A percentile compares a stretch with the other conserved stretches of the same genome.
Evolutionary conservation across 495 filamentous ascomycete species (phyloP).

Genomic region (Neurospora sp.): DNA sequence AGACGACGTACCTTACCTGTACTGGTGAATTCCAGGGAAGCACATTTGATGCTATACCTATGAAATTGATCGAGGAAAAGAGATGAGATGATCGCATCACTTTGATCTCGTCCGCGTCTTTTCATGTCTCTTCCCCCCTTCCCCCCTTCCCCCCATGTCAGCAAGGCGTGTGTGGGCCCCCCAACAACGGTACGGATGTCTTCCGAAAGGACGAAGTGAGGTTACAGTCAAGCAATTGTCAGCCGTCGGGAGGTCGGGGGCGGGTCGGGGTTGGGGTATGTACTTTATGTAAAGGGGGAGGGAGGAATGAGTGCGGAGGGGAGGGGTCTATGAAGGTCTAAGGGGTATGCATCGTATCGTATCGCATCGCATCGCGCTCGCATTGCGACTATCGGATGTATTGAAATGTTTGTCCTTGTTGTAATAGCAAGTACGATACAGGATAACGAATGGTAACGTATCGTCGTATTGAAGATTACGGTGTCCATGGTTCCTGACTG

Average conservation of each 20-base stretch:
- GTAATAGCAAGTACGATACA: neutral
- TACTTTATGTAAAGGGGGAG: neutral
- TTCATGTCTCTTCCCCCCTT: neutral
- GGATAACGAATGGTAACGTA: neutral
- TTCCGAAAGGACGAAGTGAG: neutral
- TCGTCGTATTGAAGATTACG: neutral
- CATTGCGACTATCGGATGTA: neutral
- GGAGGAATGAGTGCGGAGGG: neutral
- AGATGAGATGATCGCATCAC: neutral
- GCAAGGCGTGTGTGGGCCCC: neutral
- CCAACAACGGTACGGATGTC: neutral
- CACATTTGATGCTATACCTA: too few relatives aligned
- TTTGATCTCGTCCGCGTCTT: neutral
- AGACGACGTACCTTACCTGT: too few relatives aligned
- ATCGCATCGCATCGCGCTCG: neutral
- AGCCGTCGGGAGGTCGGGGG: neutral
- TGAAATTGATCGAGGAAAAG: neutral
- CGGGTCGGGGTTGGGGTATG: neutral
- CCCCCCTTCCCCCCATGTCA: neutral
- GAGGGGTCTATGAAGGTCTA: neutral
- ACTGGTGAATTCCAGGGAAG: too few relatives aligned
- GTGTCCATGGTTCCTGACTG: neutral
- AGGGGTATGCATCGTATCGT: neutral
- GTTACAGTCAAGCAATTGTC: neutral
- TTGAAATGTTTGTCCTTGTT: neutral